A percentile compares a stretch with the other conserved stretches of the same genome.
Conservation (phyloP, 805 yeast genomes). For the Yamadazyma laniorum region DNA sequence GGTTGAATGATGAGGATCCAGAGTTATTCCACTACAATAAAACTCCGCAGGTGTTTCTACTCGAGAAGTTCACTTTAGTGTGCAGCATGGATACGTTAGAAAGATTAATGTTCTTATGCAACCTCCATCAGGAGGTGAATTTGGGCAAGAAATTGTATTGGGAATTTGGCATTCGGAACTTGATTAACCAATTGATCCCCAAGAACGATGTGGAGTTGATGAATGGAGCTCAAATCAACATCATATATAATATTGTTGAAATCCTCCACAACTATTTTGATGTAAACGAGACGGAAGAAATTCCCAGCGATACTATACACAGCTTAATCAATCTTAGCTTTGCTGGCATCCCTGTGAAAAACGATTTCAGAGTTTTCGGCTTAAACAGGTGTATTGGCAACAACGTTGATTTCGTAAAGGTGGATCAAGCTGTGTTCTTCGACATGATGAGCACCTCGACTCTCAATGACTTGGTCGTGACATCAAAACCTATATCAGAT, state of each 20-base stretch:
- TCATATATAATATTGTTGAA: slow-evolving; percentile 53
- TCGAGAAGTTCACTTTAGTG: slow-evolving; percentile 50
- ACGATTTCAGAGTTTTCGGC: slow-evolving; percentile 50
- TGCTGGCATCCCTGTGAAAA: slow-evolving; percentile 40
- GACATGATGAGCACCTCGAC: slow-evolving; percentile 18
- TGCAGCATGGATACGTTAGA: slow-evolving; percentile 60
- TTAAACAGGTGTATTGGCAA: slow-evolving; percentile 55
- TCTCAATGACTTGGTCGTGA: slow-evolving; percentile 17
- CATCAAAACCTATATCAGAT: slow-evolving; percentile 27
- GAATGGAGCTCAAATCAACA: slow-evolving; percentile 42
- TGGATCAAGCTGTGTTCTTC: slow-evolving; percentile 43
- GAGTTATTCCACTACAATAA: slow-evolving; percentile 7
- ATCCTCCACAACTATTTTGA: slow-evolving; percentile 44
- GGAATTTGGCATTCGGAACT: slow-evolving; percentile 10
- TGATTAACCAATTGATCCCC: slow-evolving; percentile 44
- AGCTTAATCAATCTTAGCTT: slow-evolving; percentile 36
- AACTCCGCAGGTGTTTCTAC: slow-evolving; percentile 10
- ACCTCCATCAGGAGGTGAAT: slow-evolving; percentile 3
- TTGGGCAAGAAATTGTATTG: slow-evolving; percentile 1
- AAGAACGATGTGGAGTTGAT: slow-evolving; percentile 45
- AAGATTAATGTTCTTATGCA: slow-evolving; percentile 25
- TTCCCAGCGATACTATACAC: slow-evolving; percentile 15
- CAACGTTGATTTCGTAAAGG: slow-evolving; percentile 40
- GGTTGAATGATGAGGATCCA: slow-evolving; percentile 20
- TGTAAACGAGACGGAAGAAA: slow-evolving; percentile 12